A percentile compares a stretch with the other conserved stretches of the same genome.
Evolutionary conservation across 768 basidiomycete species (phyloP).

Genomic region (Amanita thiersii): DNA sequence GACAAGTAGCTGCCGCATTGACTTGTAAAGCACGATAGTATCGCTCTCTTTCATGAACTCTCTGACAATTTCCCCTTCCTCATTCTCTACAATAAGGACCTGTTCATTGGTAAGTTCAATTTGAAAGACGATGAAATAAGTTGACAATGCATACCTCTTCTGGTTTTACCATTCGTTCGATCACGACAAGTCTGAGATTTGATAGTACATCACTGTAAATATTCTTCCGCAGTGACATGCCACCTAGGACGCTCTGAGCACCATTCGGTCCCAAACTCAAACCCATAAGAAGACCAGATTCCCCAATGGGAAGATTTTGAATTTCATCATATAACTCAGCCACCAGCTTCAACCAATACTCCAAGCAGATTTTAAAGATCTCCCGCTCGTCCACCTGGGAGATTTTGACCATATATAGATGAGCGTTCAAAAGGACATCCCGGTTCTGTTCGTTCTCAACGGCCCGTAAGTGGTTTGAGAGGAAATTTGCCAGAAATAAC

Average conservation of each 20-base stretch:
- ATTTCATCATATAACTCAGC: constrained; percentile 97
- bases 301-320: constrained; percentile 83
- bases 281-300: constrained; percentile 82
- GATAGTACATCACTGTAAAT: constrained; percentile 94
- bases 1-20: constrained; percentile 95
- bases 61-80: constrained; percentile 98
- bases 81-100: constrained; percentile 98
- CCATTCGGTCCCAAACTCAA: constrained; percentile 68
- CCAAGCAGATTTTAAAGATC: constrained; percentile 98
- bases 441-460: constrained; percentile 88
- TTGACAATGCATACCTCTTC: constrained; percentile 67
- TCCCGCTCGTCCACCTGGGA: constrained; percentile 98
- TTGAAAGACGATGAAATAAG: neutral
- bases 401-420: constrained; percentile 97
- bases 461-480: constrained; percentile 87
- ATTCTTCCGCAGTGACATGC: constrained; percentile 82
- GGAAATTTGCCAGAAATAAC: constrained; percentile 95
- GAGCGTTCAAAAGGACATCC: constrained; percentile 91
- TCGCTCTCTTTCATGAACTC: constrained; percentile 99
- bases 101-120: constrained; percentile 20
- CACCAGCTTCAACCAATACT: constrained; percentile 96
- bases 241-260: constrained; percentile 60
- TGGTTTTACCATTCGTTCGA: constrained; percentile 99
- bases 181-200: constrained; percentile 90
- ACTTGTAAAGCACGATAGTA: constrained; percentile 98